Base-by-base conservation (phyloP, 805 yeast genomes). In the Komagataella kurtzmanii region DNA sequence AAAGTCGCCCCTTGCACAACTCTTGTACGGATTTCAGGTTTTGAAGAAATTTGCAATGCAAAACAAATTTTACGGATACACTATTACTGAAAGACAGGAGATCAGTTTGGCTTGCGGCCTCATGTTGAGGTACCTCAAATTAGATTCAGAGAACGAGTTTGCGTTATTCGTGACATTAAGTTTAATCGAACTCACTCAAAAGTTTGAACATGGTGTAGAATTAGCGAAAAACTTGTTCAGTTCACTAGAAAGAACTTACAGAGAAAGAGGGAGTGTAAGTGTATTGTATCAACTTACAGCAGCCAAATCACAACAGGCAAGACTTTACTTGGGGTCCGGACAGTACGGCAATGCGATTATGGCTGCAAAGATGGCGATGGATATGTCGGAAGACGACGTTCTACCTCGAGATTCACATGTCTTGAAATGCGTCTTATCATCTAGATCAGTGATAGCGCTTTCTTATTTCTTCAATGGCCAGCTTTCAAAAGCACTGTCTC, bases 391-490 rank as follows among this genome's bases (percentile, higher is more conserved):
- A 6, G 63, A 61, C 3, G 63, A 65, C 24, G 58, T 48, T 17
- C 45, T 52, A 48, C 46, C 48, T 19, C 8, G 50, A 45, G 7
- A 47, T 30, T 30, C 40, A 8, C 14, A 49, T 7, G 51, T 61
- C 7, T 65, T 65, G 56, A 58, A 62, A 56, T 49, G 63, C 63
- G 56, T 65, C 54, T 65, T 83, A 24, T 85, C 96, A 0, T 75
- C 83, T 10, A 69, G 81, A 52, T 72, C 88, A 2, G 83, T 84
- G 1, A 66, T 80, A n/a, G 98, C 97, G 0, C 64, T 93, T 23
- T 70, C 85, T 0, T 67, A 74, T 52, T 90, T 81, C 67, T 88
- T 86, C 66, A 59, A 68, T 44, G 75, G 73, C 18, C 76, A 82
- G 40, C 80, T 83, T 60, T 85, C 79, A 52, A 73, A 73, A 7